Conservation (phyloP, 2,329 filamentous ascomycete genomes). For the Dichotomopilus funicola region DNA sequence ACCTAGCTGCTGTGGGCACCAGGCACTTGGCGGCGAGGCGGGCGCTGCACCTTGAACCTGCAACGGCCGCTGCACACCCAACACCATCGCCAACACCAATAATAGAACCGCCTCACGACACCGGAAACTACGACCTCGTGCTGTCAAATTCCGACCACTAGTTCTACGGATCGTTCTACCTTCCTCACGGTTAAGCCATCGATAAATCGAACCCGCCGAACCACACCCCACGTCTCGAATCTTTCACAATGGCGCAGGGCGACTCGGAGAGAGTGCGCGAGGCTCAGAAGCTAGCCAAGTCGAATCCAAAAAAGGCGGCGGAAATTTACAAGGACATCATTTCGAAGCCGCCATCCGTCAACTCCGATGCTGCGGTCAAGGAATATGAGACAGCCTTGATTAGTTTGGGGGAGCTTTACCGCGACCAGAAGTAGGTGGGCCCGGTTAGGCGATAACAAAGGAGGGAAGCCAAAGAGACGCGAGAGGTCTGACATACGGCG, state of each 20-base stretch:
- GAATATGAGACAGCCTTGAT: slow-evolving; percentile 89
- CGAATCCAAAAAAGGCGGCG: slow-evolving; percentile 78
- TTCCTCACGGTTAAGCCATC: neutral
- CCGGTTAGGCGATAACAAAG: neutral
- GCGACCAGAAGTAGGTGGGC: slow-evolving; percentile 68
- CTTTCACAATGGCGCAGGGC: slow-evolving; percentile 46
- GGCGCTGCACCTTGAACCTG: neutral
- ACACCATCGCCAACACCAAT: slow-evolving; percentile 5
- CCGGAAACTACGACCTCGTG: too few relatives aligned
- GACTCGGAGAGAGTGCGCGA: slow-evolving; percentile 69
- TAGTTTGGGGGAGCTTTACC: slow-evolving; percentile 84
- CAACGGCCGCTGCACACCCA: slow-evolving; percentile 1
- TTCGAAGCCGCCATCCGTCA: slow-evolving; percentile 74
- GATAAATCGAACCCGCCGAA: neutral
- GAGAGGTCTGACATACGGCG: slow-evolving; percentile 6
- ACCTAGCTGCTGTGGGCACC: slow-evolving; percentile 19
- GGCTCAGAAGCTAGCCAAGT: slow-evolving; percentile 76
- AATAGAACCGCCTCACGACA: neutral
- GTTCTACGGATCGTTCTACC: too few relatives aligned
- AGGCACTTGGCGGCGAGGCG: neutral
- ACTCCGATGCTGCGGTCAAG: slow-evolving; percentile 74
- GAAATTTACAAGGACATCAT: slow-evolving; percentile 84
- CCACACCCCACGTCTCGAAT: slow-evolving; percentile 3
- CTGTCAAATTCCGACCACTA: neutral
- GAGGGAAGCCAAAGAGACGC: neutral